Evolutionary conservation across 768 basidiomycete genomes (phyloP).

Genomic region (Pulveroboletus sp.): DNA sequence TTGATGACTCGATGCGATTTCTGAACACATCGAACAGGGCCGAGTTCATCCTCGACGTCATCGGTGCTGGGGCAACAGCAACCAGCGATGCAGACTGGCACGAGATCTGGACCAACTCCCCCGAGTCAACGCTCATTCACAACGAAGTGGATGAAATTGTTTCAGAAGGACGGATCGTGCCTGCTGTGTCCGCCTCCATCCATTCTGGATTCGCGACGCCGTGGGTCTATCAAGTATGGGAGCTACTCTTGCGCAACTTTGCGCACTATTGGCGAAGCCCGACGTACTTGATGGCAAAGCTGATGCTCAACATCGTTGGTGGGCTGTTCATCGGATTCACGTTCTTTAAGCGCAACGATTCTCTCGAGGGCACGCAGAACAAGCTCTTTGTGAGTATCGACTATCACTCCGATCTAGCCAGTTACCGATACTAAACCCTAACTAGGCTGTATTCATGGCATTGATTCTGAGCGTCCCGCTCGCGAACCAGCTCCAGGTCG

Average conservation of each 20-base stretch:
- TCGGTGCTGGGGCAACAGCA: slow-evolving; percentile 71
- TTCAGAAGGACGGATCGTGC: slow-evolving; percentile 42
- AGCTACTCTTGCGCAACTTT: slow-evolving; percentile 44
- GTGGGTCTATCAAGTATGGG: slow-evolving; percentile 47
- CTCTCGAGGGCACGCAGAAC: slow-evolving; percentile 59
- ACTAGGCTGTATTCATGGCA: slow-evolving; percentile 54
- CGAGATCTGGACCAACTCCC: slow-evolving; percentile 53
- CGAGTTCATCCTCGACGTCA: slow-evolving; percentile 67
- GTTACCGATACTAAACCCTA: not conserved
- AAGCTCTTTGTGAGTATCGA: slow-evolving; percentile 55
- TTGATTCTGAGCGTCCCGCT: slow-evolving; percentile 51
- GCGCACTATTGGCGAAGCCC: slow-evolving; percentile 55
- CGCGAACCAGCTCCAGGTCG: slow-evolving; percentile 61
- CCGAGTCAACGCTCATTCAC: slow-evolving; percentile 38
- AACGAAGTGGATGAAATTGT: slow-evolving; percentile 47
- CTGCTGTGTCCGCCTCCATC: slow-evolving; percentile 36
- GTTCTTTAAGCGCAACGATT: slow-evolving; percentile 54
- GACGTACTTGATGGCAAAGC: slow-evolving; percentile 58
- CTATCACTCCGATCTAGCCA: not conserved
- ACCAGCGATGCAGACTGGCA: slow-evolving; percentile 57
- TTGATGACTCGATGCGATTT: slow-evolving; percentile 54
- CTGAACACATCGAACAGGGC: slow-evolving; percentile 38
- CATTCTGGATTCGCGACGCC: slow-evolving; percentile 50
- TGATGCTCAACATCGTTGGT: slow-evolving; percentile 49
- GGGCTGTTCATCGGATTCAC: slow-evolving; percentile 63